Base-by-base conservation (phyloP, 805 yeast species). In the Saccharomycopsis microspora region DNA sequence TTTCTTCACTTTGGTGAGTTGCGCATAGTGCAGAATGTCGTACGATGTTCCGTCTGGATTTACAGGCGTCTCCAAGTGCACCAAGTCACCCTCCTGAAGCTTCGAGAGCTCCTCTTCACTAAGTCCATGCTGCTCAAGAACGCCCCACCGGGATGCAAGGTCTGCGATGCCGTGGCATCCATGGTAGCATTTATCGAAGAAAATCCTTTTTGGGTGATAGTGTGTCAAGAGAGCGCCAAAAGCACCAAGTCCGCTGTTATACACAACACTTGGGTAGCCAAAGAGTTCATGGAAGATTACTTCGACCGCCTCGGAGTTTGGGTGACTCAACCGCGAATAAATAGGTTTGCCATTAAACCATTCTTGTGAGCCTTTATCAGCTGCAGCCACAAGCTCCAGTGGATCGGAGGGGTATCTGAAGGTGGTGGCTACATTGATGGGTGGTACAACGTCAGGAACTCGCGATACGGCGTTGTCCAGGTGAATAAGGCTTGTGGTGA, bases 21-120 rank as follows among this genome's bases (percentile, higher is more conserved):
- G 68, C 3, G 86, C 89, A 58, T 74, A 82, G 43, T 72, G 62
- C 39, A 65, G 62, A 48, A 89, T 74, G 60, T 85, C 86, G 55
- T 69, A 71, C 9, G 80, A 74, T 3, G 70, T 65, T 1, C 95
- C 94, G 45, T 70, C 76, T 11, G 97, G 97, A 63, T 89, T 89
- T 34, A 86, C 81, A 0, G 97, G 97, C 0, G 95, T 78, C 64
- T 87, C 96, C 44, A 87, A 58, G 60, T 87, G 96, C 31, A 90
- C 72, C 32, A 89, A 61, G 60, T 90, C 97, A 40, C 79, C 96
- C 58, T 66, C 64, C 46, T 65, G 61, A 3, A 68, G 64, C 43
- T 66, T 60, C 31, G 69, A 74, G 48, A 85, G 68, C 43, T 76
- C 72, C 4, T 71, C 78, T 19, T 60, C 66, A 11, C 59, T 53